A percentile compares a stretch with the other conserved stretches of the same genome.
These are phyloP conservation scores for Pontederia crassipes DNA, from an alignment of 176 grass and related monocot genomes.

Conservation along the genomic window DNA sequence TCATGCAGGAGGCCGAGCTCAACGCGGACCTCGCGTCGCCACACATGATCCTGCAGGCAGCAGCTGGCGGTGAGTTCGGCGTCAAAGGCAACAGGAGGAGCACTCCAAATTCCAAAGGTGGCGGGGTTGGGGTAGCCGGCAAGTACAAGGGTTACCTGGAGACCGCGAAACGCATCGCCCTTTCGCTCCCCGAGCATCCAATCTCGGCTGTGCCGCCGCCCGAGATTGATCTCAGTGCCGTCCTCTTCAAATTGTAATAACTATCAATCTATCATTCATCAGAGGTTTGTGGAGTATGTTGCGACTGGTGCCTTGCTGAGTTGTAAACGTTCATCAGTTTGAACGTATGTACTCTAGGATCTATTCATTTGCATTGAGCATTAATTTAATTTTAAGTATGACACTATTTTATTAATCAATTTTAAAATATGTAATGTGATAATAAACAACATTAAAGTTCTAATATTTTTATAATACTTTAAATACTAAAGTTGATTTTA, in stretches of 20 bases:
- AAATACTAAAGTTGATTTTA: no score
- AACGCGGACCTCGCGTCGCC: background rate
- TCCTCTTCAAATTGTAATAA: conserved; percentile 46
- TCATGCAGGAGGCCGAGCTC: conserved; percentile 19
- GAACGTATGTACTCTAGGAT: no score
- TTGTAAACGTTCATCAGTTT: no score
- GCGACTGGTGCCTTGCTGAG: no score
- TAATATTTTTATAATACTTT: no score
- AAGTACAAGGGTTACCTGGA: conserved; percentile 46
- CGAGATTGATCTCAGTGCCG: conserved; percentile 31
- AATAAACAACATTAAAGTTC: no score
- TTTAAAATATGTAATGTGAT: no score
- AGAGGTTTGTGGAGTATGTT: no score
- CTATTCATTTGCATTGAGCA: no score
- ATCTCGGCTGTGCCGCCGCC: conserved; percentile 23
- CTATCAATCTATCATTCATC: no score
- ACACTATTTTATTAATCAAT: no score
- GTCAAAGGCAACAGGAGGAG: background rate
- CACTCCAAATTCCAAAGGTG: background rate
- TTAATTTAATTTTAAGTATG: no score
- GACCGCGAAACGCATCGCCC: conserved; percentile 30
- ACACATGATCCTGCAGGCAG: background rate
- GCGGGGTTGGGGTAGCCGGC: background rate
- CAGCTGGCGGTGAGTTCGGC: background rate
- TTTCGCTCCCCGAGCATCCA: conserved; percentile 26